Conservation (phyloP, 2,329 filamentous ascomycete species). For the Chaetomiaceae sp. region DNA sequence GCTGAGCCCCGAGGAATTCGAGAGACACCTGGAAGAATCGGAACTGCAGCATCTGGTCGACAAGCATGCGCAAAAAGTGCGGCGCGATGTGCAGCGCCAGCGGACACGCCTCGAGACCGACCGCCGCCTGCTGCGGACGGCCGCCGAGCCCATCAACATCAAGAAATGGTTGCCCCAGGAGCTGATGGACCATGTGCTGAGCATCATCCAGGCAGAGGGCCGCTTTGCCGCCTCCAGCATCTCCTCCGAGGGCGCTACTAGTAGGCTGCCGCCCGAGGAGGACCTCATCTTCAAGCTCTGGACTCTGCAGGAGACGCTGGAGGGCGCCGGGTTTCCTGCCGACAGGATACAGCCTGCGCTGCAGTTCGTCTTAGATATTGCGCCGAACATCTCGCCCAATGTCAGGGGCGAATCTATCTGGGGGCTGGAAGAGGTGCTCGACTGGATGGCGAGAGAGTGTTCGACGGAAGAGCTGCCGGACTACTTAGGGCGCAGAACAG, state of each 20-base stretch:
- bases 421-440: conserved; percentile 81
- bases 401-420: conserved; percentile 61
- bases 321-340: conserved; percentile 61
- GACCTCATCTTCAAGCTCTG: conserved; percentile 75
- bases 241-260: conserved; percentile 39
- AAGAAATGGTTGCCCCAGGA: conserved; percentile 77
- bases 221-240: conserved; percentile 49
- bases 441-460: conserved; percentile 83
- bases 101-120: conserved; percentile 77
- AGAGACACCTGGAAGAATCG: conserved; percentile 81
- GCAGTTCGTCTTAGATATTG: conserved; percentile 60
- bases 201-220: conserved; percentile 62
- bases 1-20: conserved; percentile 80
- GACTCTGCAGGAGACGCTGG: conserved; percentile 71
- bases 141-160: conserved; percentile 66
- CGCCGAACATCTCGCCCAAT: conserved; percentile 50
- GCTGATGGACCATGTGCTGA: conserved; percentile 69
- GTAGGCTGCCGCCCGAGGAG: conserved; percentile 63
- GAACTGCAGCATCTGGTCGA: conserved; percentile 85
- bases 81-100: conserved; percentile 72
- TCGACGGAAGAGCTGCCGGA: conserved; percentile 61
- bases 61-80: conserved; percentile 71
- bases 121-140: conserved; percentile 69
- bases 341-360: conserved; percentile 58
- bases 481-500: conserved; percentile 52